A percentile compares a stretch with the other conserved stretches of the same genome.
Evolutionary conservation across 2,329 filamentous ascomycete genomes (phyloP).

Genomic region (Calonectria multiphialidica): DNA sequence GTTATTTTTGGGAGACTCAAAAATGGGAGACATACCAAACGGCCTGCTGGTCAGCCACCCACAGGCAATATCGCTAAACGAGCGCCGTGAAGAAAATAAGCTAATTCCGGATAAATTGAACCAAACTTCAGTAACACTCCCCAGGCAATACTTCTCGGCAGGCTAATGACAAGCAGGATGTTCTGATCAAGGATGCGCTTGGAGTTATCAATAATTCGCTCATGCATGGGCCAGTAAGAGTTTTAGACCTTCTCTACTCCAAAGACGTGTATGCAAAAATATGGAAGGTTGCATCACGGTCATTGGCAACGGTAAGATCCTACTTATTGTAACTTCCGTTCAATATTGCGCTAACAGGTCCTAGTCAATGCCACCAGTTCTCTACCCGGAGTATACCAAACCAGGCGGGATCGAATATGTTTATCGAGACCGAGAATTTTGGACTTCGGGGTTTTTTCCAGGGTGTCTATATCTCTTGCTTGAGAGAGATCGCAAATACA

Average conservation of each 20-base stretch:
- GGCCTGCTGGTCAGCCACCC: neutral
- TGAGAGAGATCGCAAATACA: constrained; percentile 46
- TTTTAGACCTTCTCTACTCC: constrained; percentile 6
- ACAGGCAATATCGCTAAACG: neutral
- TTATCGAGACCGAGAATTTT: constrained; percentile 56
- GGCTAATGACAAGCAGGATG: neutral
- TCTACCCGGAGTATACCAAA: constrained; percentile 54
- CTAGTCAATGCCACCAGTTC: constrained; percentile 29
- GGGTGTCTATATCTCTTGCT: constrained; percentile 57
- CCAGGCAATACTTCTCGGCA: too few species aligned
- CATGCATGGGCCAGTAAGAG: neutral
- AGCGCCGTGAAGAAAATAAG: neutral
- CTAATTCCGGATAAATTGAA: neutral
- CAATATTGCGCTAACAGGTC: too few species aligned
- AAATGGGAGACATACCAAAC: neutral
- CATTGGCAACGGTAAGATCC: constrained; percentile 1
- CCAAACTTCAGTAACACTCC: neutral
- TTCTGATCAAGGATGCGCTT: neutral
- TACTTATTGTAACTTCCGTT: too few species aligned
- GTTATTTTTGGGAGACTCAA: too few species aligned
- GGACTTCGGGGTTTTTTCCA: constrained; percentile 63
- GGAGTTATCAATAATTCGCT: neutral
- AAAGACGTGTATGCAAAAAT: constrained; percentile 16
- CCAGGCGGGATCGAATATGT: constrained; percentile 52
- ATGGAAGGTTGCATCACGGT: constrained; percentile 22